Evolutionary conservation across 768 basidiomycete species (phyloP).

Genomic region (Dentipellis fragilis): DNA sequence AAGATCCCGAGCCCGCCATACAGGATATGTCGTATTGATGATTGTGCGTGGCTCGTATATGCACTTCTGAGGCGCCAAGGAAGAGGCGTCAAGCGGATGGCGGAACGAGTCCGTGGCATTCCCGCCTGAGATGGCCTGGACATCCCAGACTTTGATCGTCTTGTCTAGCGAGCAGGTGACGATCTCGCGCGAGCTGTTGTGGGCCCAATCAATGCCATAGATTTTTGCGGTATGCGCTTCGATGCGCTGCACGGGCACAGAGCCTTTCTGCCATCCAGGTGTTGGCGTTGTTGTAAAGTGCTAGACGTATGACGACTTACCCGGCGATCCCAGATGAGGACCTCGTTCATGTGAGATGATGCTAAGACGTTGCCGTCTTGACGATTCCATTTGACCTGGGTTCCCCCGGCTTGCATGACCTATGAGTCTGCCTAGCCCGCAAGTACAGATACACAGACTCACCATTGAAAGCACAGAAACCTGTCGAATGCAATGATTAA

Average conservation of each 20-base stretch:
- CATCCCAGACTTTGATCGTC: conserved; percentile 83
- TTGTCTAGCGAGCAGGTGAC: conserved; percentile 94
- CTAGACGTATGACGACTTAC: conserved; percentile 28
- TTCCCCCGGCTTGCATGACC: conserved; percentile 57
- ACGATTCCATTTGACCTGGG: conserved; percentile 97
- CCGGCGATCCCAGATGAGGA: conserved; percentile 90
- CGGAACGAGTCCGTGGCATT: background rate
- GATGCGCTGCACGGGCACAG: conserved; percentile 65
- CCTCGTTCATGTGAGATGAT: conserved; percentile 78
- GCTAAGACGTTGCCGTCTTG: conserved; percentile 81
- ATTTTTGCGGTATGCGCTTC: conserved; percentile 85
- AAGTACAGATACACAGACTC: conserved; percentile 14
- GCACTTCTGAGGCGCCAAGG: conserved; percentile 5
- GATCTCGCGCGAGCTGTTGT: conserved; percentile 60
- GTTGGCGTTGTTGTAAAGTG: background rate
- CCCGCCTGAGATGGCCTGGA: conserved; percentile 22
- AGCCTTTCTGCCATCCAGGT: conserved; percentile 59
- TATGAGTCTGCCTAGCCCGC: background rate
- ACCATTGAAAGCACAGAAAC: conserved; percentile 54
- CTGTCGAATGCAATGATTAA: conserved; percentile 14
- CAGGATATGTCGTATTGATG: conserved; percentile 76
- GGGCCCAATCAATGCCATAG: conserved; percentile 97
- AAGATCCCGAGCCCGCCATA: conserved; percentile 88
- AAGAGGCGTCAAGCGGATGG: conserved; percentile 4
- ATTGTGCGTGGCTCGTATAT: conserved; percentile 32